These are phyloP conservation scores for Xylaria longipes DNA, from an alignment of 495 filamentous ascomycete species.

Conservation along the genomic window DNA sequence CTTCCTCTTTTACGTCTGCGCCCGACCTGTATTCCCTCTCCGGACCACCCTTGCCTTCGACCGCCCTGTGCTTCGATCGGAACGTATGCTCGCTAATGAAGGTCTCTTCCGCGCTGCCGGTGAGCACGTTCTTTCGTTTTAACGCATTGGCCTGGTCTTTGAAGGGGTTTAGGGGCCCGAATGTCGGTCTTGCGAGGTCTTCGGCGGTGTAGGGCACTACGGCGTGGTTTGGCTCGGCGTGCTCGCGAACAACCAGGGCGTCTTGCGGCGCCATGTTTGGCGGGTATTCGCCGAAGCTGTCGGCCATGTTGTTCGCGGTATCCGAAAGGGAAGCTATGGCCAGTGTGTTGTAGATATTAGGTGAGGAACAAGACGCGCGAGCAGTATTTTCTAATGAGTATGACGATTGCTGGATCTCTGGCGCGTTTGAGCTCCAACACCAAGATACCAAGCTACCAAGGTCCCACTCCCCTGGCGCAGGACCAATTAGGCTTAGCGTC, in stretches of 20 bases:
- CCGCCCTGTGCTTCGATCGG: slow-evolving; percentile 76
- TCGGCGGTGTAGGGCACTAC: slow-evolving; percentile 70
- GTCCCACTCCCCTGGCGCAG: not conserved
- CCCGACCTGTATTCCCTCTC: slow-evolving; percentile 48
- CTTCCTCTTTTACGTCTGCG: slow-evolving; percentile 66
- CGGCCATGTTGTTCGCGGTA: slow-evolving; percentile 53
- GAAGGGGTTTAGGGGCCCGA: slow-evolving; percentile 85
- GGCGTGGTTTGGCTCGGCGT: slow-evolving; percentile 57
- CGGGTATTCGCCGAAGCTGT: slow-evolving; percentile 59
- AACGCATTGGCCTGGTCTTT: slow-evolving; percentile 62
- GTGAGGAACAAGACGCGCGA: not conserved
- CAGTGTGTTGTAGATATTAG: not conserved
- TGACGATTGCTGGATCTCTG: not conserved
- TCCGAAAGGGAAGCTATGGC: not conserved
- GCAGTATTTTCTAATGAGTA: not conserved
- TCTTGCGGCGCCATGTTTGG: slow-evolving; percentile 64
- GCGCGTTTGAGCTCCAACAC: not conserved
- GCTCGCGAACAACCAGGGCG: slow-evolving; percentile 59
- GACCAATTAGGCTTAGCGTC: not conserved
- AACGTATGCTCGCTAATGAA: slow-evolving; percentile 91
- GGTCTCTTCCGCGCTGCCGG: slow-evolving; percentile 85
- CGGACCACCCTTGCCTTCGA: slow-evolving; percentile 61
- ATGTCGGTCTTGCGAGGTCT: slow-evolving; percentile 69
- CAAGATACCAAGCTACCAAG: not conserved
- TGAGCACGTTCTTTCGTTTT: slow-evolving; percentile 91